These are phyloP conservation scores for Pisolithus thermaeus DNA, from an alignment of 1,284 basidiomycete genomes.

Conservation along the genomic window DNA sequence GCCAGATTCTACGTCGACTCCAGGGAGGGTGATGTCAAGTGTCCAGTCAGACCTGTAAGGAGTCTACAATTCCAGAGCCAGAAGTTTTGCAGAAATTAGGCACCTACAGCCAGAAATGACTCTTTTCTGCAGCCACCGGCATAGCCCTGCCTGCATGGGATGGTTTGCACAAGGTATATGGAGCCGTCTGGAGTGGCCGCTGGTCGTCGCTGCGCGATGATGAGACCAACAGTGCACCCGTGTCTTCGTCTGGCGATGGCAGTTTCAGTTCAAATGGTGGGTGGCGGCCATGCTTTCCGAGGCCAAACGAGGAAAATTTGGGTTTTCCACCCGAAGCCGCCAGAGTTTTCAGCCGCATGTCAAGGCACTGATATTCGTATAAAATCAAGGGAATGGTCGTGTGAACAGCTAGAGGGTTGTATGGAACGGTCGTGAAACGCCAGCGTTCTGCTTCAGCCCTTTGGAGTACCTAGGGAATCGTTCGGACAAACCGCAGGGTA, in stretches of 20 bases:
- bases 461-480: slow-evolving; percentile 60
- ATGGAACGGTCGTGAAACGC: slow-evolving; percentile 56
- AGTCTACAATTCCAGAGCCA: slow-evolving; percentile 4
- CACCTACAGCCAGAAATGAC: slow-evolving; percentile 82
- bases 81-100: slow-evolving; percentile 3
- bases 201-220: slow-evolving; percentile 75
- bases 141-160: slow-evolving; percentile 39
- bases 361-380: slow-evolving; percentile 81
- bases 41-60: slow-evolving; percentile 77
- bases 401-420: slow-evolving; percentile 79
- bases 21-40: slow-evolving; percentile 79
- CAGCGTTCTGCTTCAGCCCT: slow-evolving; percentile 76
- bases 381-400: slow-evolving; percentile 75
- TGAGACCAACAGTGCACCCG: slow-evolving; percentile 45
- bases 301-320: slow-evolving; percentile 74
- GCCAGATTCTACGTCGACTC: slow-evolving; percentile 74
- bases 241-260: slow-evolving; percentile 49
- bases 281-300: slow-evolving; percentile 63
- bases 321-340: slow-evolving; percentile 76
- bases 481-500: slow-evolving; percentile 4
- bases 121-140: slow-evolving; percentile 61
- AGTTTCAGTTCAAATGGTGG: slow-evolving; percentile 72
- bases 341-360: slow-evolving; percentile 76
- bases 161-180: slow-evolving; percentile 63
- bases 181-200: slow-evolving; percentile 64